Evolutionary conservation across 345 rosid species (phyloP), one percentile per base, ranked within the genome.

Genomic region (Gossypium turneri): DNA sequence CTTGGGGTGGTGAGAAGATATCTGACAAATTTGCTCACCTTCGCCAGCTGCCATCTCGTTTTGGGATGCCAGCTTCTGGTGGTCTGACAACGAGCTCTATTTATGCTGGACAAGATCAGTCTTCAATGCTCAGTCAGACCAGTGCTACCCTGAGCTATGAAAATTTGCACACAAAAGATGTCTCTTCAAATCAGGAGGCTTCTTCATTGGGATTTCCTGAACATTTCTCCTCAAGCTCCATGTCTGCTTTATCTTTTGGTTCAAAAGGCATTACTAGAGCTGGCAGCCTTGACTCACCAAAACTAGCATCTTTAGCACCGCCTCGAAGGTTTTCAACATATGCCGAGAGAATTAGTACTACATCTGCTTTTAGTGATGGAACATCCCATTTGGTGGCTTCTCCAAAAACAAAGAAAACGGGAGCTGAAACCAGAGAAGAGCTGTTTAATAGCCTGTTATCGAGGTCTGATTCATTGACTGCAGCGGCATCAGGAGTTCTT

Each of bases 1-100:
- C 99, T 75, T 96, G 99, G 98, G 99, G 98, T 65, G 98, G 97
- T 72, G 97, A 93, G 81, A 92, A 82, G 84, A 73, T 92, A 80
- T 81, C 93, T 67, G 92, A 91, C n/a, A 93, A 87, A 81, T 79
- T 82, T 76, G 61, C 85, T 77, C 84, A 81, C 72, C 81, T 88
- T 24, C 88, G 81, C 57, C 88, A 87, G 75, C 82, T 87, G 77
- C 87, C 98, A 41, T 85, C 97, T 67, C 90, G 87, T 75, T 84
- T 89, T 69, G 93, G 87, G 68, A 75, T 77, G 67, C 77, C 79
- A 48, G 83, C 84, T 80, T 84, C 92, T 73, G 81, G 80, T 74
- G 83, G 83, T 84, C 82, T 82, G 66, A 84, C 91, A 78, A 84
- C 97, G 58, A 89, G 92, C 29, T 82, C 92, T 55, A 81, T 77